Percentiles rank a stretch among this genome's conserved stretches.
phyloP scores from a whole-genome alignment of 2,329 filamentous ascomycete species.

The Lachnellula suecica region DNA sequence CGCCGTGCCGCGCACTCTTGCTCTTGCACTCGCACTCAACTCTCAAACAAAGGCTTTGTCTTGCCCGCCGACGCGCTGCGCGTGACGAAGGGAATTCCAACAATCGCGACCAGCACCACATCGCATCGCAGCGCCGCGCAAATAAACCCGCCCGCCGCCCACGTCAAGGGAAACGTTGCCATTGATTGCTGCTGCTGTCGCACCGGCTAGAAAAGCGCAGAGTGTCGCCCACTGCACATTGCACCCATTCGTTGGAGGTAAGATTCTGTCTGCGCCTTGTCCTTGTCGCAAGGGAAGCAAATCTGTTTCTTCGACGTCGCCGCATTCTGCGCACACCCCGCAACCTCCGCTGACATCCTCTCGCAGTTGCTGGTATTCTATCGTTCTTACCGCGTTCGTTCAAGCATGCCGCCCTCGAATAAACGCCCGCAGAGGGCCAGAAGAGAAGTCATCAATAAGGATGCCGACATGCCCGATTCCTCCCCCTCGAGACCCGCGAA shows the following conservation, averaged over 20 bases:
- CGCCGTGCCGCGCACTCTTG: no score
- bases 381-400: not conserved
- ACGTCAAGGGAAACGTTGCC: slow-evolving; percentile 6
- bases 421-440: slow-evolving; percentile 38
- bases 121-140: slow-evolving; percentile 5
- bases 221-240: not conserved
- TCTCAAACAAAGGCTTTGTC: no score
- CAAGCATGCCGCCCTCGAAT: slow-evolving; percentile 39
- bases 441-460: slow-evolving; percentile 32
- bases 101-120: slow-evolving; percentile 10
- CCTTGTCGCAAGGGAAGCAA: not conserved
- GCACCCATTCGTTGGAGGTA: not conserved
- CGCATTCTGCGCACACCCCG: not conserved
- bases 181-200: slow-evolving; percentile 12
- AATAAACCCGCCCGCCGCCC: slow-evolving; percentile 12
- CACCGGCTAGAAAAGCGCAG: not conserved
- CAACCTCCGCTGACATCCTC: not conserved
- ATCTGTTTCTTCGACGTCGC: not conserved
- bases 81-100: slow-evolving; percentile 15
- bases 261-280: not conserved
- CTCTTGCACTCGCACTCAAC: no score
- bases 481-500: slow-evolving; percentile 63
- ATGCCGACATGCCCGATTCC: slow-evolving; percentile 37
- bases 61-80: slow-evolving; percentile 7
- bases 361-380: not conserved